Conservation (phyloP, 352 stramenopile genomes). For the Phytophthora pisi region DNA sequence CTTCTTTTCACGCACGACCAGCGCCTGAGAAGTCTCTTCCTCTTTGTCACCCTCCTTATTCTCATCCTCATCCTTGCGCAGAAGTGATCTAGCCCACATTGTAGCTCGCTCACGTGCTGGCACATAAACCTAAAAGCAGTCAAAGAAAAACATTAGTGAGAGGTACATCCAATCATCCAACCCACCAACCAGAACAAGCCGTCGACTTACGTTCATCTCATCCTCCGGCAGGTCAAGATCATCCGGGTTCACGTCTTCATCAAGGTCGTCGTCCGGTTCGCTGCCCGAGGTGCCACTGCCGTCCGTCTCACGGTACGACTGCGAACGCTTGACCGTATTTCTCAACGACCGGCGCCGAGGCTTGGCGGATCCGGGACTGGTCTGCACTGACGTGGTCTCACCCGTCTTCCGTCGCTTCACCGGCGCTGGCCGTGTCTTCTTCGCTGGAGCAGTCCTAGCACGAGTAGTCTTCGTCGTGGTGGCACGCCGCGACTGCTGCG, state of each 20-base stretch:
- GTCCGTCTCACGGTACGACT: constrained; percentile 41
- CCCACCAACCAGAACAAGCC: neutral
- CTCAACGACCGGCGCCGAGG: constrained; percentile 38
- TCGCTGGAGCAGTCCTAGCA: constrained; percentile 22
- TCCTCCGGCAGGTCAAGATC: constrained; percentile 57
- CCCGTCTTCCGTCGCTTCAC: constrained; percentile 34
- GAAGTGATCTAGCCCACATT: constrained; percentile 73
- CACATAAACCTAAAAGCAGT: constrained; percentile 54
- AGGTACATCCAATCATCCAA: neutral
- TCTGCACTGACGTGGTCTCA: constrained; percentile 12
- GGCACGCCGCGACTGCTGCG: constrained; percentile 22
- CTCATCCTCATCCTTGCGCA: constrained; percentile 51
- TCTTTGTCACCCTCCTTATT: constrained; percentile 1
- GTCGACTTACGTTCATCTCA: constrained; percentile 33
- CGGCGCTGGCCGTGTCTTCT: constrained; percentile 20
- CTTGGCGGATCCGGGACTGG: constrained; percentile 4
- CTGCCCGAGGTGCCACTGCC: constrained; percentile 39
- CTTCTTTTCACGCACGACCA: constrained; percentile 44
- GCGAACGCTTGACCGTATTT: constrained; percentile 53
- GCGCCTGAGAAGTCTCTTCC: constrained; percentile 21
- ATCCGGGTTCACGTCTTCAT: constrained; percentile 49
- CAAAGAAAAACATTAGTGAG: neutral
- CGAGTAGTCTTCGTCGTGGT: constrained; percentile 44
- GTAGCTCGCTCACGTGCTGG: constrained; percentile 73
- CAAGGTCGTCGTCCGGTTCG: constrained; percentile 43